Conservation (phyloP, 495 filamentous ascomycete genomes). For the Neurospora sp. region DNA sequence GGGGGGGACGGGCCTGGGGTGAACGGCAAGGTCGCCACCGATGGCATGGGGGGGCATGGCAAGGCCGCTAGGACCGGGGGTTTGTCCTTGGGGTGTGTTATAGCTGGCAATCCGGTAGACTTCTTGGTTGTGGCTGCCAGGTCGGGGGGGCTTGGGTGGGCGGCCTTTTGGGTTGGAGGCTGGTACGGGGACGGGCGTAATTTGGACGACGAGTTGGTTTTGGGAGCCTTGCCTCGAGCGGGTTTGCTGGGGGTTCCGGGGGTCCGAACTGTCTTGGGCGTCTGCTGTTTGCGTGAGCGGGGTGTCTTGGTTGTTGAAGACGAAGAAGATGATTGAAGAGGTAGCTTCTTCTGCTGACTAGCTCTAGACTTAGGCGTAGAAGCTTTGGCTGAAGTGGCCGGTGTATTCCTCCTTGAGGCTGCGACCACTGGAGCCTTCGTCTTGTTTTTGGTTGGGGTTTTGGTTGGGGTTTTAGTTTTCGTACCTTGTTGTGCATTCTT, state of each 20-base stretch:
- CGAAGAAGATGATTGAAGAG: slow-evolving; percentile 1
- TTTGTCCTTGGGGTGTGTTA: slow-evolving; percentile 2
- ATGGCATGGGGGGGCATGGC: background rate
- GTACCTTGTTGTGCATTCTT: background rate
- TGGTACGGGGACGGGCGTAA: background rate
- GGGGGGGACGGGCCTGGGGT: background rate
- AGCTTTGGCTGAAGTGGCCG: background rate
- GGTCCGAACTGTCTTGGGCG: background rate
- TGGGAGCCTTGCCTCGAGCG: background rate
- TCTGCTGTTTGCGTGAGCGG: slow-evolving; percentile 11
- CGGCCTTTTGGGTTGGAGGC: background rate
- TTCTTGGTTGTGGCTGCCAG: background rate
- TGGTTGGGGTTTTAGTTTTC: background rate
- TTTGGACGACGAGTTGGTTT: background rate
- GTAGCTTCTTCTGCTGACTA: background rate
- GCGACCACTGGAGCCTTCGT: background rate
- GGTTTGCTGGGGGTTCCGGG: background rate
- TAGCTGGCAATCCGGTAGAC: background rate
- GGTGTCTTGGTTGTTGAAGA: background rate
- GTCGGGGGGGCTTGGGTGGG: slow-evolving; percentile 9
- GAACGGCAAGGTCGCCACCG: slow-evolving; percentile 1
- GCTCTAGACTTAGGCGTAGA: background rate
- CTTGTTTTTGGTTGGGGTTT: background rate
- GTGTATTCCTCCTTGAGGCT: background rate
- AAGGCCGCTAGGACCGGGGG: background rate